phyloP scores from a whole-genome alignment of 192 early-diverging fungal genomes.

The Diversispora epigaea region DNA sequence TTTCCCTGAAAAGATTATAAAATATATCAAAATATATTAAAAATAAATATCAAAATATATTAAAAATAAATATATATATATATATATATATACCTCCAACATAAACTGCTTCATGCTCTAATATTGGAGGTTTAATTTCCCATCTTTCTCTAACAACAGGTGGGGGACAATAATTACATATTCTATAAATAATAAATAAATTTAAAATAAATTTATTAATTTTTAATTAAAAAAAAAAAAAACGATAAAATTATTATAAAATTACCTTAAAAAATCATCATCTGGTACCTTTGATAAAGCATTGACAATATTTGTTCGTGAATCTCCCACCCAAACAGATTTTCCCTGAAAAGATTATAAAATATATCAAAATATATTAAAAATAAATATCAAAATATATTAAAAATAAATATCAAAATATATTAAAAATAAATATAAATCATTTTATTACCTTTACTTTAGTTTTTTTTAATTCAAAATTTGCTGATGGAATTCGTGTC shows the following conservation, averaged over 20 bases:
- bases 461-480: conserved; percentile 15
- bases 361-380: background rate
- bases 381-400: background rate
- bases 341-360: conserved; percentile 46
- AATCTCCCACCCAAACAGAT: conserved; percentile 46
- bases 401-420: background rate
- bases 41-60: too few species aligned
- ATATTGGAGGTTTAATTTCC: conserved; percentile 2
- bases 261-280: conserved; percentile 47
- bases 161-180: background rate
- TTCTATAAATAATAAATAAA: background rate
- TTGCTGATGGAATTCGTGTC: conserved; percentile 31
- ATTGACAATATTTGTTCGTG: conserved; percentile 44
- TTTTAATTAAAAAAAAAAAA: conserved; percentile 2
- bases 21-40: too few species aligned
- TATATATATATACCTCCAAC: conserved; percentile 50
- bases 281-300: conserved; percentile 46
- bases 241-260: background rate
- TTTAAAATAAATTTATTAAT: background rate
- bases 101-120: conserved; percentile 47
- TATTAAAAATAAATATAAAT: background rate
- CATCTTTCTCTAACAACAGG: background rate
- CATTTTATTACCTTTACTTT: conserved; percentile 2
- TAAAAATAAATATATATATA: too few species aligned
- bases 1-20: conserved; percentile 47